Evolutionary conservation across 306 rosid species (phyloP), one percentile per base, ranked within the genome.

Genomic region (Fragaria vesca): DNA sequence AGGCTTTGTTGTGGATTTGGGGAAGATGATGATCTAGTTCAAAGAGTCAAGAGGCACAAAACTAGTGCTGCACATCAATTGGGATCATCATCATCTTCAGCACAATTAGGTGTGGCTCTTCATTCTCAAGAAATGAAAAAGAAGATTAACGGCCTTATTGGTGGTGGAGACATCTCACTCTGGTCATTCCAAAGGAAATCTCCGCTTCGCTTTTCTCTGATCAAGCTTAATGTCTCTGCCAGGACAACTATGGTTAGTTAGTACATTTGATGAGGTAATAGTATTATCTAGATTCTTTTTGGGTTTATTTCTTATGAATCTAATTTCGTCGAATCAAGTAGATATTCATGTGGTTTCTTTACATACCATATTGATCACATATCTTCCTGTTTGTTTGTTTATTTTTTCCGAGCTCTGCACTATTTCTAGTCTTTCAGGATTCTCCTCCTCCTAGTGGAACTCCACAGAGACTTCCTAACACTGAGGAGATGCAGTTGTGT

Each of bases 111-210:
- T 32, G 34, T 32, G 34, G 34, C 34, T 32, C 2, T 32, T 32
- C 21, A 18, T 52, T 8, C 12, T n/a, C 63, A 57, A 0, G 63
- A 57, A 55, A 6, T n/a, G 10, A n/a, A n/a, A 8, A 55, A 21
- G 42, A 38, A 4, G 42, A 38, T 38, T 5, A 38, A 7, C 42
- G 42, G 42, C 1, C 42, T 38, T 4, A 38, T 38, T 38, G 42
- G 42, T 6, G 42, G 42, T 38, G 42, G 42, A 38, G 42, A 38
- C 28, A 55, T 9, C 12, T 12, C 62, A n/a, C 62, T 55, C 63
- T 57, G 63, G 63, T 57, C 30, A 21, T 57, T 57, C 63, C 63
- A 57, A 21, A 57, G 32, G 63, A 57, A 57, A 57, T 57, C 63
- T 13, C 32, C 10, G 32, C 30, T 57, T 57, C 16, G 63, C 0